These are phyloP conservation scores for Neurospora tetrasperma DNA, from an alignment of 495 filamentous ascomycete genomes.

Conservation along the genomic window DNA sequence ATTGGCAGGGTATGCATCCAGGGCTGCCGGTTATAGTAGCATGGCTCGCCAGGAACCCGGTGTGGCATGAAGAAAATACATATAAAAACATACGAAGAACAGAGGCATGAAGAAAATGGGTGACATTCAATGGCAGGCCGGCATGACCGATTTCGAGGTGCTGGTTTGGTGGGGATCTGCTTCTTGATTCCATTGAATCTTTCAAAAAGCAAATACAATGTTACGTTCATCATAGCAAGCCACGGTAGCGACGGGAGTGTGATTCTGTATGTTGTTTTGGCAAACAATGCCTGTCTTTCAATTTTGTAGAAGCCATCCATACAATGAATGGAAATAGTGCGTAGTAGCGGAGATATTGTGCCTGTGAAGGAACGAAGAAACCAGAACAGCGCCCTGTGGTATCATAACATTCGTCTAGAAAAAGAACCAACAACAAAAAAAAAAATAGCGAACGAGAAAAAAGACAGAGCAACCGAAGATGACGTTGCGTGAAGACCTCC, in stretches of 20 bases:
- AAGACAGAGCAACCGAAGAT: not conserved
- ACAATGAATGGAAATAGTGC: not conserved
- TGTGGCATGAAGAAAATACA: not conserved
- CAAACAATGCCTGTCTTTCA: not conserved
- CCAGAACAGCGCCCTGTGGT: slow-evolving; percentile 2
- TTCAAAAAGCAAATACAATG: not conserved
- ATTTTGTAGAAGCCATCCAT: not conserved
- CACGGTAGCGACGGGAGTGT: not conserved
- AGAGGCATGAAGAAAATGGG: not conserved
- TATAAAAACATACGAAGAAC: not conserved
- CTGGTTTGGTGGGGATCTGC: not conserved
- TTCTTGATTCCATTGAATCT: not conserved
- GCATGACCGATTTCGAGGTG: not conserved
- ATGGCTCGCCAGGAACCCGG: not conserved
- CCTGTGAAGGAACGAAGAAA: not conserved
- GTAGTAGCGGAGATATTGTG: not conserved
- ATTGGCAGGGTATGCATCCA: not conserved
- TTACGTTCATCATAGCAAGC: not conserved
- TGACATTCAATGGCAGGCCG: not conserved
- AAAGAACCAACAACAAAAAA: not conserved
- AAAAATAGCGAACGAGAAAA: not conserved
- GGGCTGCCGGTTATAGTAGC: not conserved
- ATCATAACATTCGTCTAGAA: slow-evolving; percentile 7
- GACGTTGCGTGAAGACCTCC: not conserved
- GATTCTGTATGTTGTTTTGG: not conserved